A percentile compares a stretch with the other conserved stretches of the same genome.
phyloP scores from a whole-genome alignment of 768 basidiomycete species.

The Mycena rosella region DNA sequence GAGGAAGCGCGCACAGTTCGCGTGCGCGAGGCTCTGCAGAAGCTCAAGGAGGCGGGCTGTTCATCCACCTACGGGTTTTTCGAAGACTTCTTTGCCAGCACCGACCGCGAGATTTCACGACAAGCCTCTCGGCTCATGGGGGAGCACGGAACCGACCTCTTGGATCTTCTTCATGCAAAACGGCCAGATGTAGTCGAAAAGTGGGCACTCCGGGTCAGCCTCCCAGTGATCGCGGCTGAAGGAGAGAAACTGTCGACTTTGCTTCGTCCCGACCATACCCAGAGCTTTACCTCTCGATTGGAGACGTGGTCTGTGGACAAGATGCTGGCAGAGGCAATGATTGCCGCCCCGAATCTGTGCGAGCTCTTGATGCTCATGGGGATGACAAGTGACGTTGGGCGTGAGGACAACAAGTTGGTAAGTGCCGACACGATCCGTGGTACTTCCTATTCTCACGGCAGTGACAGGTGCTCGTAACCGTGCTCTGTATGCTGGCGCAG shows the following conservation, averaged over 20 bases:
- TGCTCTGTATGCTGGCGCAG: constrained; percentile 39
- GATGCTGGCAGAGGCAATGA: constrained; percentile 13
- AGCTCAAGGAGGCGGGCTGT: constrained; percentile 12
- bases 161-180: too few species aligned
- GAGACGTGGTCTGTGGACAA: constrained; percentile 15
- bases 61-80: constrained; percentile 18
- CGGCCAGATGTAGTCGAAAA: constrained; percentile 4
- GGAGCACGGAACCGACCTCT: neutral
- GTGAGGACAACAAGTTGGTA: constrained; percentile 8
- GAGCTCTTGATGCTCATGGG: constrained; percentile 1
- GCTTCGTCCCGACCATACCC: constrained; percentile 3
- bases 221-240: constrained; percentile 6
- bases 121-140: neutral
- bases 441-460: neutral
- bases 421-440: neutral
- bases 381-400: neutral
- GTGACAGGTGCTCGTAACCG: constrained; percentile 20
- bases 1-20: neutral
- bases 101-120: neutral
- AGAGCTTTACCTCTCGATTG: neutral
- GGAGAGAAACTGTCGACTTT: neutral
- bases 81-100: constrained; percentile 15
- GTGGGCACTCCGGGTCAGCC: constrained; percentile 8
- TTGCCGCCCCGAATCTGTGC: constrained; percentile 18
- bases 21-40: neutral